Evolutionary conservation across 1,284 basidiomycete genomes (phyloP), one percentile per base, ranked within the genome.

Genomic region (Ustilago shanxiensis): DNA sequence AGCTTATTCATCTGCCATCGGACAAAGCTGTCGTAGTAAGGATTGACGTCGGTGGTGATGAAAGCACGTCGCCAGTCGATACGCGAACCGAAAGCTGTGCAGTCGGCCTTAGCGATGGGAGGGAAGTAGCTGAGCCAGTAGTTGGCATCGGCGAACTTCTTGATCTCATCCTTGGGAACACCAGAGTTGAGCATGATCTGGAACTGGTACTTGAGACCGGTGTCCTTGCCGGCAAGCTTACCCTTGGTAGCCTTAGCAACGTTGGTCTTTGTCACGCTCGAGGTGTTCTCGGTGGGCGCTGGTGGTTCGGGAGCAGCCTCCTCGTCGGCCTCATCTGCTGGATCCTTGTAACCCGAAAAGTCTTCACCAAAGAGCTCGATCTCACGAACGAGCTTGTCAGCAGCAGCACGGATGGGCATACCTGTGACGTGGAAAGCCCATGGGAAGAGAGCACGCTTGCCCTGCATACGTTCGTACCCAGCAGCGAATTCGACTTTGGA

Each of bases 1-100:
- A 99, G 90, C 87, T 94, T 95, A 89, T 96, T 98, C 87, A 95
- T 92, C 87, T 99, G 97, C 97, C 97, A 99, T 60, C 95, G 92
- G 50, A 99, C 95, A 83, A 99, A 99, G 5, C 93, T 88, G 87
- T 99, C 97, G 86, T 95, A 99, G 88, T 97, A 99, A 0, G 95
- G 97, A 87, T 99, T 99, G 50, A 92, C 91, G 72, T 95, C 93
- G 31, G 97, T 97, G 1, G 96, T 99, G 78, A 98, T 88, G 89
- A 99, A 98, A 14, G 93, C 90, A 61, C 97, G 91, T 66, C 97
- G 91, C 97, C 97, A 99, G 88, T 99, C 97, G 83, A 99, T 93
- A 73, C 97, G 92, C 11, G 94, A 92, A 39, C 97, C 97, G 82
- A 99, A 91, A 1, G 91, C 89, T 70, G 90, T 92, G 85, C 97